Conservation (phyloP, 2,329 filamentous ascomycete species). For the Fusarium chlamydosporum region DNA sequence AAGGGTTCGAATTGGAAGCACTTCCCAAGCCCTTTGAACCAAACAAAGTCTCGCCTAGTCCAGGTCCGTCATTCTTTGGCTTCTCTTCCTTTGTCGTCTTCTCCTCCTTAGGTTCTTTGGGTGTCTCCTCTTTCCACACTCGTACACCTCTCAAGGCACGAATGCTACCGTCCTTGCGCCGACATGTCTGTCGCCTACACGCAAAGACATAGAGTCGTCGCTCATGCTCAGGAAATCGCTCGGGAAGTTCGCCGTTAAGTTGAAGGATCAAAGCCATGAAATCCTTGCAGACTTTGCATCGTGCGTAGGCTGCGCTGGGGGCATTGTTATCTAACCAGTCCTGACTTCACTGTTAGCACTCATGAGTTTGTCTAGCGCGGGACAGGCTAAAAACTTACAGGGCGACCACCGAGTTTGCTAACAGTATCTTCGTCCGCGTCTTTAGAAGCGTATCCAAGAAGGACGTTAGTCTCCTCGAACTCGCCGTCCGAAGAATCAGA, state of each 20-base stretch:
- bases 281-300: slow-evolving; percentile 88
- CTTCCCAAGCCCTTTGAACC: slow-evolving; percentile 68
- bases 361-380: slow-evolving; percentile 6
- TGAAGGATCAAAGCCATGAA: slow-evolving; percentile 89
- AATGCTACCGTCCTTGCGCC: slow-evolving; percentile 85
- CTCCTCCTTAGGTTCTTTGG: slow-evolving; percentile 49
- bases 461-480: slow-evolving; percentile 85
- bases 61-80: slow-evolving; percentile 56
- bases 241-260: slow-evolving; percentile 89
- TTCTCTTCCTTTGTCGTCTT: slow-evolving; percentile 55
- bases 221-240: slow-evolving; percentile 88
- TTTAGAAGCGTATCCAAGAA: slow-evolving; percentile 89
- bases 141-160: slow-evolving; percentile 79
- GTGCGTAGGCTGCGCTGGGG: slow-evolving; percentile 82
- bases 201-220: slow-evolving; percentile 88
- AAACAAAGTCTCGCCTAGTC: slow-evolving; percentile 78
- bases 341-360: slow-evolving; percentile 61
- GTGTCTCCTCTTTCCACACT: slow-evolving; percentile 60
- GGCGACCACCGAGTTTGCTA: slow-evolving; percentile 88
- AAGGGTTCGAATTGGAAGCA: slow-evolving; percentile 68
- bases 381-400: slow-evolving; percentile 71
- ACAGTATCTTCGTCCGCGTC: slow-evolving; percentile 85
- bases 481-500: slow-evolving; percentile 84
- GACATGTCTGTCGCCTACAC: slow-evolving; percentile 83
- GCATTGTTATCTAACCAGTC: slow-evolving; percentile 84